Base-by-base conservation (phyloP, 2,329 filamentous ascomycete species). In the Ophiobolus disseminans region DNA sequence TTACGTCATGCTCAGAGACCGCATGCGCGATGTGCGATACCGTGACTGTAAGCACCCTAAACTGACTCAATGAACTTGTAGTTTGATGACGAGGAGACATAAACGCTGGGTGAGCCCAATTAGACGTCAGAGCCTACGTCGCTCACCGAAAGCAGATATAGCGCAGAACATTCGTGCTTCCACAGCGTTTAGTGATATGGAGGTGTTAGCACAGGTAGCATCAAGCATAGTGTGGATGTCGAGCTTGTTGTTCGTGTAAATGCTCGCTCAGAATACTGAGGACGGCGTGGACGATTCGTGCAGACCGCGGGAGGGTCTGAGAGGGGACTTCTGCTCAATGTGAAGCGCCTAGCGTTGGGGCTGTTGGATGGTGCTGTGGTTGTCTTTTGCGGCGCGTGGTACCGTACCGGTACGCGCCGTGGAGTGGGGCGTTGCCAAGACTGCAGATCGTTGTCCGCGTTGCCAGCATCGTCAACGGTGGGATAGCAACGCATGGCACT, bases 241-340 rank as follows among this genome's bases (percentile, higher is more conserved):
- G 30, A 32, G 30, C 7, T 32, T n/a, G 30, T 32, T 32, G 30
- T 32, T 32, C 30, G 30, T 32, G 9, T 14, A 32, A 32, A 32
- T 32, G 30, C 30, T 32, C 30, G 30, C 30, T 32, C 30, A 32
- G 14, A 32, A 14, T n/a, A 32, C 30, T 14, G n/a, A 32, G 30
- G 30, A 32, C 30, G n/a, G 30, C n/a, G 30, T 32, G 30, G 30
- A 32, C 30, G 30, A 32, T 32, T 32, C n/a, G n/a, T 32, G n/a
- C 30, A 32, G n/a, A 32, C n/a, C 5, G 30, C 30, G n/a, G 30
- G 30, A 32, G n/a, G 30, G 30, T 32, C n/a, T n/a, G n/a, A 32
- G 30, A 32, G 30, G 14, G 30, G 30, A 32, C 30, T 32, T 32
- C 30, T 14, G 30, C 30, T 32, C 30, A 32, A 32, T n/a, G n/a